Evolutionary conservation across 2,329 filamentous ascomycete genomes (phyloP), one percentile per base, ranked within the genome.

Genomic region (Aspergillus melleus): DNA sequence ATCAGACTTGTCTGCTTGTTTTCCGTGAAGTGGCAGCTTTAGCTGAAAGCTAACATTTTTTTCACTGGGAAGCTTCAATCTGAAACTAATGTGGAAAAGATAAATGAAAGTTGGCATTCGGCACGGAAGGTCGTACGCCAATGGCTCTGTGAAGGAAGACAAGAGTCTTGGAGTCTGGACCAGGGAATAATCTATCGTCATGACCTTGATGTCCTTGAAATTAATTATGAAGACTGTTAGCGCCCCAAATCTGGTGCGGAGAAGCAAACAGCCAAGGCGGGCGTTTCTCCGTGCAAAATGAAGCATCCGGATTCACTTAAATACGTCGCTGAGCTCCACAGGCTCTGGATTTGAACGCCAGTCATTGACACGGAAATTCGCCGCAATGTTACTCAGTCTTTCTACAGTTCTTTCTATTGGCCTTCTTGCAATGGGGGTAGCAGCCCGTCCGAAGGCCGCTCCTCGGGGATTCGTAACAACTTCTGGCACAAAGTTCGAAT

Each of bases 1-100:
- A 83, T 6, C 83, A 88, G 70, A 82, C 73, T 55, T 90, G 88
- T 64, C 74, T 85, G 57, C 69, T 90, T 52, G 58, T 63, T 0
- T 76, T 71, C 64, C 10, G 32, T 36, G 32, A 36, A 36, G 32
- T 14, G 11, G 4, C 32, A 11, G 32, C 32, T 36, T 36, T 4
- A 12, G 12, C 32, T 36, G 10, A 14, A 36, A 36, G 10, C 32
- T 10, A 14, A 36, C 12, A 36, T 14, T 9, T 9, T 4, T 4
- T 29, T 29, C 0, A 9, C 6, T 10, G 26, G 26, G 8, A 9
- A 29, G 8, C 2, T 9, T 29, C 26, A 29, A 9, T 29, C 26
- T 9, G 26, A 9, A 29, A 29, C 26, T 29, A 9, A 9, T 29
- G 32, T 12, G 32, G 32, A 14, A 36, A 14, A 12, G 12, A 5